Conservation (phyloP, 495 filamentous ascomycete species). For the Aspergillus affinis region DNA sequence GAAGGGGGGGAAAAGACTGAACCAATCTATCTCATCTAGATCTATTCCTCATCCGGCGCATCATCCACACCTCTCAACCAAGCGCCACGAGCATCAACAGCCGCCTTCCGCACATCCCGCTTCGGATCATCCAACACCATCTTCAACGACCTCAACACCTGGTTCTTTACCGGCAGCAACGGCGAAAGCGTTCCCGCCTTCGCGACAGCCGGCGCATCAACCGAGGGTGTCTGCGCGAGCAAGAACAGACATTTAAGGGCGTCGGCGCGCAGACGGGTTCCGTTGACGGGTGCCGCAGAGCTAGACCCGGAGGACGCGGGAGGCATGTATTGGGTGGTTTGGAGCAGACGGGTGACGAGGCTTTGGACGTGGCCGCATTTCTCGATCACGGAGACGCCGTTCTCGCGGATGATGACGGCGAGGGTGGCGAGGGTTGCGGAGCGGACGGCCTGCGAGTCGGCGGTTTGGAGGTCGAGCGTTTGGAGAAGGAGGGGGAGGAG, state of each 20-base stretch:
- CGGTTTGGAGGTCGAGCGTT: constrained; percentile 60
- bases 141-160: constrained; percentile 56
- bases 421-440: constrained; percentile 62
- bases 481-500: constrained; percentile 70
- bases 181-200: constrained; percentile 41
- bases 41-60: constrained; percentile 55
- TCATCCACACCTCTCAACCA: constrained; percentile 63
- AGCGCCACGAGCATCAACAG: constrained; percentile 63
- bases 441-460: constrained; percentile 53
- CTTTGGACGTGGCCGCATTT: constrained; percentile 60
- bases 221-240: constrained; percentile 44
- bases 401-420: constrained; percentile 57
- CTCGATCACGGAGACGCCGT: constrained; percentile 48
- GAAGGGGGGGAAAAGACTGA: constrained; percentile 1
- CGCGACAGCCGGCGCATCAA: constrained; percentile 28
- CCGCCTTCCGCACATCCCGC: constrained; percentile 64
- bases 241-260: constrained; percentile 57
- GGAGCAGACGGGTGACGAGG: constrained; percentile 59
- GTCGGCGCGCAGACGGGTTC: constrained; percentile 47
- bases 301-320: constrained; percentile 1
- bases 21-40: background rate
- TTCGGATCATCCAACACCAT: constrained; percentile 64
- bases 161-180: constrained; percentile 56
- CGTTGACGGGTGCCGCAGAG: constrained; percentile 25
- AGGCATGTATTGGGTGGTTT: constrained; percentile 32